Conservation (phyloP, 2,329 filamentous ascomycete species). For the Aspergillus transmontanensis region DNA sequence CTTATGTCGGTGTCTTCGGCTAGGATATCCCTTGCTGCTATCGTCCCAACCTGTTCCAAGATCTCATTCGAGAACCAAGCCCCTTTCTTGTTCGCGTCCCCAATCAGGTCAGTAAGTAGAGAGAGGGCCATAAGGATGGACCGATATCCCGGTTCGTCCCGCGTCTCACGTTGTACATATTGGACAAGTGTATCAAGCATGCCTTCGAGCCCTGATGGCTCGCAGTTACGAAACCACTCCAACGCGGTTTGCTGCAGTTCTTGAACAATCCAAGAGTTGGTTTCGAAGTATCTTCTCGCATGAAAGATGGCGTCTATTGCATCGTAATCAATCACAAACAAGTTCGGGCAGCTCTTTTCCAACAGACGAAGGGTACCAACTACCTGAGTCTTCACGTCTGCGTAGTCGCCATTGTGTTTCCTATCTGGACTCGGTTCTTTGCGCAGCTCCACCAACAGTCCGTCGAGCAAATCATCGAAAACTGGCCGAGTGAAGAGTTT, state of each 20-base stretch:
- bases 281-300: conserved; percentile 35
- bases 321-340: background rate
- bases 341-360: background rate
- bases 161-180: background rate
- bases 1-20: conserved; percentile 41
- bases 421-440: background rate
- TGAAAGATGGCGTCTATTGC: background rate
- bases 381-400: background rate
- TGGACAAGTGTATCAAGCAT: background rate
- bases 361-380: background rate
- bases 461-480: background rate
- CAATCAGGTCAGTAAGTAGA: conserved; percentile 32
- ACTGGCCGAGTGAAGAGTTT: background rate
- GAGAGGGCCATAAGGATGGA: conserved; percentile 33
- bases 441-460: background rate
- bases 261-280: conserved; percentile 29
- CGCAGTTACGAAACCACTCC: background rate
- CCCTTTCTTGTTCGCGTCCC: conserved; percentile 24
- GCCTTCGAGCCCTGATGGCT: background rate
- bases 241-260: conserved; percentile 36
- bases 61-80: conserved; percentile 18
- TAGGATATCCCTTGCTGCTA: conserved; percentile 35
- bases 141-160: background rate
- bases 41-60: conserved; percentile 34
- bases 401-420: background rate